Evolutionary conservation across 768 basidiomycete species (phyloP).

Genomic region (Psilocybe cubensis): DNA sequence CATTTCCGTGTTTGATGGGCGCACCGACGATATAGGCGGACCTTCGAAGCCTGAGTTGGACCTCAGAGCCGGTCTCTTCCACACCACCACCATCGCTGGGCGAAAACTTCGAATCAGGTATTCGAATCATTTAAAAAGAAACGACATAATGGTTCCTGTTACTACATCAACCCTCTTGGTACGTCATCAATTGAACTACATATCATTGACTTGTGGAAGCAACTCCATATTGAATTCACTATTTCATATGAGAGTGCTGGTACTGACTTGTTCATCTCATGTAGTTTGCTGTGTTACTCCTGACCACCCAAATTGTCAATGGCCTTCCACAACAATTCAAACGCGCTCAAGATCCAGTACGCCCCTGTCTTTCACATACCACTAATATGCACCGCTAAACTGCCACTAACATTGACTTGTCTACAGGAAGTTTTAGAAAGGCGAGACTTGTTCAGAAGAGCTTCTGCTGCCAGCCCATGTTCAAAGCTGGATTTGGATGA

Average conservation of each 20-base stretch:
- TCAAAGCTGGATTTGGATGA: constrained; percentile 24
- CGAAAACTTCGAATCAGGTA: constrained; percentile 24
- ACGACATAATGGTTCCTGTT: constrained; percentile 9
- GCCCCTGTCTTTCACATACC: neutral
- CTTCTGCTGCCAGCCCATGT: constrained; percentile 14
- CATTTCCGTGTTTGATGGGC: neutral
- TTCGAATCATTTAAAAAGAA: constrained; percentile 15
- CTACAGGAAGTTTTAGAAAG: constrained; percentile 6
- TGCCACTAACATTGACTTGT: neutral
- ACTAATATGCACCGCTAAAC: neutral
- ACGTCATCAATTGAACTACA: neutral
- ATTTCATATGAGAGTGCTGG: too few species aligned
- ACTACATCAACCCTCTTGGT: constrained; percentile 10
- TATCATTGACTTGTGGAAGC: too few species aligned
- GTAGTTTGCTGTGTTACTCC: constrained; percentile 1
- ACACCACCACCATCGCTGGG: constrained; percentile 21
- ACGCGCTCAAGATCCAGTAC: neutral
- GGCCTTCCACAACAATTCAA: neutral
- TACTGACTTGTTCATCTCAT: neutral
- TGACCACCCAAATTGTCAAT: neutral
- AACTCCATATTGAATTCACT: too few species aligned
- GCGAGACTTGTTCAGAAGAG: constrained; percentile 15
- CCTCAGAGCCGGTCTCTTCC: constrained; percentile 23
- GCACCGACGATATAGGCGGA: neutral
- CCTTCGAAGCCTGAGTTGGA: neutral